Conservation (phyloP, 1,284 basidiomycete species). For the Pascua sp. region DNA sequence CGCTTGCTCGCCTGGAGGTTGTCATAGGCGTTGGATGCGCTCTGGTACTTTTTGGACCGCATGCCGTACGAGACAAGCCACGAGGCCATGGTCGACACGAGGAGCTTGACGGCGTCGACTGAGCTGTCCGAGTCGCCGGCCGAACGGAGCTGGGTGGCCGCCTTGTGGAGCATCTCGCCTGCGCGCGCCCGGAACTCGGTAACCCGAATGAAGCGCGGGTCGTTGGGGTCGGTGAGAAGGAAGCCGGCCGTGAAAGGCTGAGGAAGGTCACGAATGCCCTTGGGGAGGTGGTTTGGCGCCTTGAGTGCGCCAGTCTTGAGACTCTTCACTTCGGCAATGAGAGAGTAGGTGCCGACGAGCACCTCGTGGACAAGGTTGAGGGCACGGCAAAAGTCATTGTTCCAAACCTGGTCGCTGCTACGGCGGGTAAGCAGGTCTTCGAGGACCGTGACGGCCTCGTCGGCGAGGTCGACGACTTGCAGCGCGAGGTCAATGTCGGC, state of each 20-base stretch:
- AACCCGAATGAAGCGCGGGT: slow-evolving; percentile 69
- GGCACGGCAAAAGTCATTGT: slow-evolving; percentile 91
- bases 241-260: slow-evolving; percentile 70
- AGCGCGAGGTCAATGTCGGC: slow-evolving; percentile 72
- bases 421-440: slow-evolving; percentile 62
- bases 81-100: slow-evolving; percentile 49
- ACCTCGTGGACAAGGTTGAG: slow-evolving; percentile 45
- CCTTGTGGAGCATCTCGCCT: slow-evolving; percentile 66
- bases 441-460: slow-evolving; percentile 64
- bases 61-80: slow-evolving; percentile 45
- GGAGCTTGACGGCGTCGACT: slow-evolving; percentile 73
- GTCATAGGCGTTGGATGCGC: slow-evolving; percentile 33
- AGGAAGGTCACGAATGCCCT: slow-evolving; percentile 60
- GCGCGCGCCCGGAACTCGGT: slow-evolving; percentile 62
- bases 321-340: slow-evolving; percentile 42
- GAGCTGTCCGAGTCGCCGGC: slow-evolving; percentile 81
- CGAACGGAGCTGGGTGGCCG: slow-evolving; percentile 64
- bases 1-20: slow-evolving; percentile 38
- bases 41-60: slow-evolving; percentile 41
- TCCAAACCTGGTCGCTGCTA: slow-evolving; percentile 62
- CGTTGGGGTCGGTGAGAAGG: slow-evolving; percentile 67
- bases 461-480: slow-evolving; percentile 60
- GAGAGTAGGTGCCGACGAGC: slow-evolving; percentile 32
- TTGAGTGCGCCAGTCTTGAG: slow-evolving; percentile 37
- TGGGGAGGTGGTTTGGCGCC: slow-evolving; percentile 49